Percentiles rank a stretch among this genome's conserved stretches.
Evolutionary conservation across 768 basidiomycete genomes (phyloP).

Genomic region (Termitomyces sp.): DNA sequence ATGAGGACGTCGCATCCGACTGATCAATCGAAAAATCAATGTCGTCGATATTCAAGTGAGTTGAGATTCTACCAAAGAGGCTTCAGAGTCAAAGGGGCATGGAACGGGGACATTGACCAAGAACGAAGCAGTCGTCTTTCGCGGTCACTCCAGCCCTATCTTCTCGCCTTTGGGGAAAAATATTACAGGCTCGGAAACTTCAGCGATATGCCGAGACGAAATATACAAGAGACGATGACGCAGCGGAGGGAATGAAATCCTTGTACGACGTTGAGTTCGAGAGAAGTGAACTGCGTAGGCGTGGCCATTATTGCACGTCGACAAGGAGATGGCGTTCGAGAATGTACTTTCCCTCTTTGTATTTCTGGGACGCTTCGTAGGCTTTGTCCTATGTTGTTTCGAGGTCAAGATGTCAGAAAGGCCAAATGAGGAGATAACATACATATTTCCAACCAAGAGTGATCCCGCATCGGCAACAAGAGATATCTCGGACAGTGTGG

Average conservation of each 20-base stretch:
- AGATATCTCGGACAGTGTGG: constrained; percentile 95
- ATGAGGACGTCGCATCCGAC: background rate
- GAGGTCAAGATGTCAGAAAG: constrained; percentile 10
- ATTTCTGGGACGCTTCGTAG: constrained; percentile 87
- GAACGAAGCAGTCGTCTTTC: constrained; percentile 1
- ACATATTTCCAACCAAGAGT: constrained; percentile 99
- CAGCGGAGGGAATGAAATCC: constrained; percentile 8
- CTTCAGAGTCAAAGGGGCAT: constrained; percentile 6
- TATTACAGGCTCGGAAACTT: constrained; percentile 17
- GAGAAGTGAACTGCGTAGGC: background rate
- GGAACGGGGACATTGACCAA: constrained; percentile 10
- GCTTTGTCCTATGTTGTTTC: constrained; percentile 76
- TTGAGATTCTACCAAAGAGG: constrained; percentile 3
- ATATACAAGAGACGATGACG: constrained; percentile 20
- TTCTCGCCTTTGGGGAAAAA: background rate
- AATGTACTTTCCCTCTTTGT: constrained; percentile 98
- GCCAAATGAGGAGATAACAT: constrained; percentile 29
- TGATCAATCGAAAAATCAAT: background rate
- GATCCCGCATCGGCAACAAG: constrained; percentile 85
- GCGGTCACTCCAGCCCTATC: constrained; percentile 12
- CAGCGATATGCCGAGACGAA: constrained; percentile 17
- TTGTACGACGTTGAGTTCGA: background rate
- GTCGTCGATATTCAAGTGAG: constrained; percentile 1
- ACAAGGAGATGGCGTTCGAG: constrained; percentile 90
- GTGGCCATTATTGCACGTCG: constrained; percentile 66